Evolutionary conservation across 108 stramenopile genomes (phyloP), one percentile per base, ranked within the genome.

Genomic region (Stephanodiscus triporus): DNA sequence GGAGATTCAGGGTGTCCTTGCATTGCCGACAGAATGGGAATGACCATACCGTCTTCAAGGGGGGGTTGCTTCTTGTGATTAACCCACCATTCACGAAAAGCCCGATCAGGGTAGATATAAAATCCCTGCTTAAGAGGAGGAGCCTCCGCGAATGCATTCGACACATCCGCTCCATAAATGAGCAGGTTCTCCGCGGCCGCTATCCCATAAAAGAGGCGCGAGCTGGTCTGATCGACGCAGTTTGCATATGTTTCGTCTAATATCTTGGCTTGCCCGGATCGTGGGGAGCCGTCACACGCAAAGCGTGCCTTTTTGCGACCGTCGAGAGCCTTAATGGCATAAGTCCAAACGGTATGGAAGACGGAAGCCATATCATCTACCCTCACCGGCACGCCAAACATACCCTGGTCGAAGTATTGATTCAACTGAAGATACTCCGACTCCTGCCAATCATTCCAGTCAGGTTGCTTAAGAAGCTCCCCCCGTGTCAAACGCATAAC

Each of bases 1-100:
- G 54, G 54, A 30, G 69, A 56, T 62, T 72, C 70, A 2, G 59
- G 62, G 27, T 73, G 72, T 16, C 72, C 72, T 26, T 65, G 72
- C 43, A 73, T 70, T 14, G 56, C 68, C 4, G 36, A 24, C 0
- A 38, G 20, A 1, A 70, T 13, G 17, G 68, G 68, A 6, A 70
- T 24, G 23, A 58, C 56, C 32, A 34, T 34, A 34, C 32, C 32
- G 5, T 34, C 32, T 5, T 34, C 32, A 2, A 19, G 3, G 6
- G 16, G 19, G 48, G 19, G 48, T 7, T 19, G 16, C 6, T 16
- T 19, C 19, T 7, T 16, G 19, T 49, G 48, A 19, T 49, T 49
- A 19, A 19, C n/a, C n/a, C 19, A 16, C n/a, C n/a, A 19, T n/a
- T 49, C 19, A 2, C 6, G 2, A 6, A 49, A 19, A 2, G 48